Base-by-base conservation (phyloP, 2,329 filamentous ascomycete genomes). In the Xenosphaeropsis pyriputrescens region DNA sequence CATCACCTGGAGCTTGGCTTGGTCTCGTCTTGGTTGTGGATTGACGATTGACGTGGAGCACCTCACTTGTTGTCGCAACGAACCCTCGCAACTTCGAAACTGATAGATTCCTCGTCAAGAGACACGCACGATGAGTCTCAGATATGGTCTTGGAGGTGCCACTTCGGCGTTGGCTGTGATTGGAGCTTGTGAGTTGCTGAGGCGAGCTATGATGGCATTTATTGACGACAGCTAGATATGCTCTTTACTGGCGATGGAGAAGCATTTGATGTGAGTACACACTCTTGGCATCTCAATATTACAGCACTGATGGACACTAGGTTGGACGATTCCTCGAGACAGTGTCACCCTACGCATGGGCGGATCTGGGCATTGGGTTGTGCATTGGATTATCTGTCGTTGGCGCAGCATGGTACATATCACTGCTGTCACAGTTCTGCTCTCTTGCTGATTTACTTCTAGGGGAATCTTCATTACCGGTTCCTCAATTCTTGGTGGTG, bases 401-500 rank as follows among this genome's bases (percentile, higher is more conserved):
- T 29, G 91, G 91, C 57, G 93, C 91, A 57, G 89, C 89, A 72
- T 98, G 91, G 91, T 96, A 75, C 48, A 66, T 52, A 34, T 29
- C 12, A 26, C 12, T 9, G 8, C 22, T 26, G 7, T 26, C 22
- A 26, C 22, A 26, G 8, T 11, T 6, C 8, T 26, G 8, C 22
- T 26, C 22, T 9, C 18, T 5, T 26, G 8, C 22, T 26, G 8
- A 26, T 26, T 26, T 3, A 9, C 8, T 9, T 29, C 13, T 30
- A 96, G 91, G 91, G 91, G 93, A 53, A 98, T 98, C 60, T 91
- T 98, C 65, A 91, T 96, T 50, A 98, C 91, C 26, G 93, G 93
- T 51, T 93, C 88, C 41, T 94, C 91, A 41, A 98, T 98, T 58
- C 74, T 98, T 48, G 93, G 93, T 55, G 91, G 85, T 51, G 91